Conservation (phyloP, 495 filamentous ascomycete species). For the Podospora comata region DNA sequence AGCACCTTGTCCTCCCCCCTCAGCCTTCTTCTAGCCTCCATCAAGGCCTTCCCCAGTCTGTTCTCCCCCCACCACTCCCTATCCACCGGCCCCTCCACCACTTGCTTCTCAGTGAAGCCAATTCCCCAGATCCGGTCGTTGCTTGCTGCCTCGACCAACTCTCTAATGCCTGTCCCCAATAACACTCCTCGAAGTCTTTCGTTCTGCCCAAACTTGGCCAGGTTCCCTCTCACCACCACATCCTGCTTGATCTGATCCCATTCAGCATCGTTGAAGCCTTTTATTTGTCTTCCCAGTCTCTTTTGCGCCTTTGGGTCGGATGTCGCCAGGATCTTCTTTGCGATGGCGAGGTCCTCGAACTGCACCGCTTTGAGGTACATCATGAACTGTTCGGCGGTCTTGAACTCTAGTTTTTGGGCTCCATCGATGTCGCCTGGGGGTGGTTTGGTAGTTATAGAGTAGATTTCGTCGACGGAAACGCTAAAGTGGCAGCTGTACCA, state of each 20-base stretch:
- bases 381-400: constrained; percentile 39
- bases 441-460: constrained; percentile 23
- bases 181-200: constrained; percentile 28
- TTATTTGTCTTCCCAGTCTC: constrained; percentile 26
- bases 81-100: constrained; percentile 18
- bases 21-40: constrained; percentile 29
- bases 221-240: constrained; percentile 32
- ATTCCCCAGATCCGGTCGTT: constrained; percentile 38
- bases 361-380: constrained; percentile 39
- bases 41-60: constrained; percentile 32
- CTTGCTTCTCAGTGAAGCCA: constrained; percentile 34
- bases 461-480: constrained; percentile 27
- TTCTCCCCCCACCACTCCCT: constrained; percentile 32
- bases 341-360: constrained; percentile 28
- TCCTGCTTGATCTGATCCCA: constrained; percentile 33
- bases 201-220: constrained; percentile 36
- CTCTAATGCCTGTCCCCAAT: constrained; percentile 29
- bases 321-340: constrained; percentile 25
- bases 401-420: constrained; percentile 30
- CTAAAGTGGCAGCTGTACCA: constrained; percentile 32
- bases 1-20: constrained; percentile 5
- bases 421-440: neutral
- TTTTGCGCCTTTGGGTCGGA: constrained; percentile 32
- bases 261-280: constrained; percentile 25
- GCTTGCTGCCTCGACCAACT: constrained; percentile 33